phyloP scores from a whole-genome alignment of 805 yeast genomes.

The Suhomyces tanzawaensis region DNA sequence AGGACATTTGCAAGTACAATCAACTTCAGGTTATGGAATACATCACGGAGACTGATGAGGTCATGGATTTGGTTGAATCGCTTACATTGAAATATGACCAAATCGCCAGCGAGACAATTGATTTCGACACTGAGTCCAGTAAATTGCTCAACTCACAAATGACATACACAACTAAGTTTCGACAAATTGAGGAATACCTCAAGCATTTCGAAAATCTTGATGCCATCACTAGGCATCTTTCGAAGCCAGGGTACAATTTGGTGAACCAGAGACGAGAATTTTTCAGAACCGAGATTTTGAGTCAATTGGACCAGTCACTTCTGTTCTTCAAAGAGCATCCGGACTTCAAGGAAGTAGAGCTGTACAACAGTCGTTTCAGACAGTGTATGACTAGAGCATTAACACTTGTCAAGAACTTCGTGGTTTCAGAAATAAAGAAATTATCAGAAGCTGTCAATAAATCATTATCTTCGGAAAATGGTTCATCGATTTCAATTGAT shows the following conservation, averaged over 20 bases:
- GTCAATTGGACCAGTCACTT: conserved; percentile 64
- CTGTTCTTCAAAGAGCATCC: conserved; percentile 52
- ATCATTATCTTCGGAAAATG: conserved; percentile 22
- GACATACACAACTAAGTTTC: conserved; percentile 39
- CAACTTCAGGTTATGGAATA: conserved; percentile 28
- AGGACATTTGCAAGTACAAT: conserved; percentile 29
- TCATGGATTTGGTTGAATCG: conserved; percentile 45
- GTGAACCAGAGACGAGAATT: conserved; percentile 47
- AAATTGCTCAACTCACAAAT: conserved; percentile 47
- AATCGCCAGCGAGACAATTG: conserved; percentile 60
- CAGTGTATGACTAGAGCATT: conserved; percentile 83
- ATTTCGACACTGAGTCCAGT: conserved; percentile 58
- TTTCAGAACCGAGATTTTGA: conserved; percentile 47
- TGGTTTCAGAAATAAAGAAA: conserved; percentile 43
- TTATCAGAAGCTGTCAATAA: conserved; percentile 22
- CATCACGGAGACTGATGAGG: conserved; percentile 41
- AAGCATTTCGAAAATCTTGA: conserved; percentile 69
- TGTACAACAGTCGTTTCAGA: conserved; percentile 68
- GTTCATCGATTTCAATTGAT: conserved; percentile 45
- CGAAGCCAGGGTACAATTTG: conserved; percentile 62
- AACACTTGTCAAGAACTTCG: conserved; percentile 68
- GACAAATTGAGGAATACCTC: conserved; percentile 48
- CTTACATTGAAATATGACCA: conserved; percentile 53
- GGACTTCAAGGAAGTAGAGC: conserved; percentile 62
- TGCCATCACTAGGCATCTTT: conserved; percentile 61